phyloP scores from a whole-genome alignment of 2,329 filamentous ascomycete species.

The Myriangium duriaei region DNA sequence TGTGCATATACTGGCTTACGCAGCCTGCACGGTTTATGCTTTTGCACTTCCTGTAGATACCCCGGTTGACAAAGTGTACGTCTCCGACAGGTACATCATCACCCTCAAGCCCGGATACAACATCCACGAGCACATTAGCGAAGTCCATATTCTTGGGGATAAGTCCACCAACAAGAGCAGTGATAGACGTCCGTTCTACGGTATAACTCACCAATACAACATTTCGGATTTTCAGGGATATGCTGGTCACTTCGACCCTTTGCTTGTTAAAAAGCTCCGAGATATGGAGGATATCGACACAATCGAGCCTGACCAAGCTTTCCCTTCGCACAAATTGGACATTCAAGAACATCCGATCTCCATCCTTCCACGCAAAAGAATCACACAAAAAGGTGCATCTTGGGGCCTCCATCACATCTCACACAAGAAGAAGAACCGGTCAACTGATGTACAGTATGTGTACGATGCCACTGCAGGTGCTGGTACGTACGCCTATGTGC shows the following conservation, averaged over 20 bases:
- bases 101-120: conserved; percentile 9
- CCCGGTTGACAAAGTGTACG: too few species aligned
- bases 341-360: too few species aligned
- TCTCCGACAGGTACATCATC: conserved; percentile 11
- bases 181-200: conserved; percentile 8
- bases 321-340: too few species aligned
- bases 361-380: too few species aligned
- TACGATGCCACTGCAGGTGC: conserved; percentile 12
- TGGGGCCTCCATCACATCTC: too few species aligned
- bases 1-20: too few species aligned
- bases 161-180: conserved; percentile 8
- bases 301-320: conserved; percentile 10
- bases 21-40: too few species aligned
- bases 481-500: conserved; percentile 30
- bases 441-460: too few species aligned
- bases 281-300: conserved; percentile 9
- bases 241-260: conserved; percentile 10
- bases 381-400: too few species aligned
- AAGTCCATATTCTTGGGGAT: conserved; percentile 8
- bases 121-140: conserved; percentile 8
- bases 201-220: conserved; percentile 6
- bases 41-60: too few species aligned
- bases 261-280: conserved; percentile 10
- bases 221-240: conserved; percentile 10
- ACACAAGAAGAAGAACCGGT: too few species aligned